A percentile compares a stretch with the other conserved stretches of the same genome.
Evolutionary conservation across 805 yeast genomes (phyloP).

Genomic region (Candida ipomoeae): DNA sequence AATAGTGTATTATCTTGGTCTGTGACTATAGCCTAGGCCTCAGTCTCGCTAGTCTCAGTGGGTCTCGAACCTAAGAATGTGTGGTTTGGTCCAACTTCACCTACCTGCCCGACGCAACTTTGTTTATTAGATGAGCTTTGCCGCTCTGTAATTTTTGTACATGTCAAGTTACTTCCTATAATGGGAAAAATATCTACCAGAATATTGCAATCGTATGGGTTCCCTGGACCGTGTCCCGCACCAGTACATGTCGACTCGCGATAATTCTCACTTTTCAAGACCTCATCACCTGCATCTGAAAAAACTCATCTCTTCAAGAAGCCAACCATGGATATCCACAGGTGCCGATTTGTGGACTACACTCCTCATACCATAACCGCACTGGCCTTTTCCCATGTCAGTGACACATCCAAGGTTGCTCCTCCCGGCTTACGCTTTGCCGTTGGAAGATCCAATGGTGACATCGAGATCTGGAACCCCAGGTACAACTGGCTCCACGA

Average conservation of each 20-base stretch:
- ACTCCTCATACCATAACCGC: constrained; percentile 83
- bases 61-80: background rate
- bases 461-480: constrained; percentile 95
- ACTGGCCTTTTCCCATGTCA: constrained; percentile 63
- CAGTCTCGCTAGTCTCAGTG: background rate
- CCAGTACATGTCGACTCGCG: constrained; percentile 4
- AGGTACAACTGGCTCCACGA: constrained; percentile 79
- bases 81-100: background rate
- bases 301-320: constrained; percentile 10
- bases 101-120: background rate
- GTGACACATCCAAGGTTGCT: constrained; percentile 28
- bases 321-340: constrained; percentile 65
- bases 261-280: constrained; percentile 3
- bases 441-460: constrained; percentile 90
- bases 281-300: constrained; percentile 17
- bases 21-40: background rate
- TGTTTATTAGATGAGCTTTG: background rate
- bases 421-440: constrained; percentile 67
- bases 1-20: background rate
- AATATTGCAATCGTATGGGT: background rate
- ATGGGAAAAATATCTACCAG: background rate
- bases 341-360: constrained; percentile 88
- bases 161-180: background rate
- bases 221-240: background rate
- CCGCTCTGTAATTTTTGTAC: background rate